Conservation (phyloP, 768 basidiomycete species). For the Leccinum longicurvipes region DNA sequence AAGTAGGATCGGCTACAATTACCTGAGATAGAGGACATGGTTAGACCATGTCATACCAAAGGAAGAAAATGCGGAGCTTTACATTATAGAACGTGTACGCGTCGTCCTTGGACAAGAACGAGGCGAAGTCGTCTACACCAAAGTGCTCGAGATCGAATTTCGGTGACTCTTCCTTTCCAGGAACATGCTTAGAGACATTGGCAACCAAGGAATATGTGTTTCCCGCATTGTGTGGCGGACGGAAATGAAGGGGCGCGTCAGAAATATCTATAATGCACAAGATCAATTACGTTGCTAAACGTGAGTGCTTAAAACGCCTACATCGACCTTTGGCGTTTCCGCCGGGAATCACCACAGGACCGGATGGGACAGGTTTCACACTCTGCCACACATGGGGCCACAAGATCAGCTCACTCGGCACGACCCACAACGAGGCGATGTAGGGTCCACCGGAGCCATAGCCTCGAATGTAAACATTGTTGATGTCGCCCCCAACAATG, state of each 20-base stretch:
- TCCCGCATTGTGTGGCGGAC: slow-evolving; percentile 2
- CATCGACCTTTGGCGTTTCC: not conserved
- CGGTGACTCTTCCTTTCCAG: not conserved
- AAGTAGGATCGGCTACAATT: slow-evolving; percentile 8
- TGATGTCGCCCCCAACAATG: not conserved
- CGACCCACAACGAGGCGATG: not conserved
- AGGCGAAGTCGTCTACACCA: not conserved
- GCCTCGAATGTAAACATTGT: not conserved
- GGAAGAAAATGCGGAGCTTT: not conserved
- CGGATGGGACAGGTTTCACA: not conserved
- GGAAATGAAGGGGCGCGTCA: not conserved
- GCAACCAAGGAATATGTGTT: slow-evolving; percentile 8
- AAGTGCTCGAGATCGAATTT: not conserved
- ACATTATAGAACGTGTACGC: slow-evolving; percentile 5
- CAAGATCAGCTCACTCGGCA: not conserved
- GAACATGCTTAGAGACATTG: not conserved
- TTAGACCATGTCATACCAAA: not conserved
- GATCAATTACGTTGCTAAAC: not conserved
- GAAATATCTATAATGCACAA: not conserved
- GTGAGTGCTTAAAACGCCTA: not conserved
- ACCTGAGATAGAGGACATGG: not conserved
- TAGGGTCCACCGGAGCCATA: not conserved
- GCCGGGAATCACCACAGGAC: not conserved
- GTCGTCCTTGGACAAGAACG: not conserved
- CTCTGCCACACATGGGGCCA: not conserved